These are phyloP conservation scores for Yamadazyma insecticola DNA, from an alignment of 805 yeast genomes.

Conservation along the genomic window DNA sequence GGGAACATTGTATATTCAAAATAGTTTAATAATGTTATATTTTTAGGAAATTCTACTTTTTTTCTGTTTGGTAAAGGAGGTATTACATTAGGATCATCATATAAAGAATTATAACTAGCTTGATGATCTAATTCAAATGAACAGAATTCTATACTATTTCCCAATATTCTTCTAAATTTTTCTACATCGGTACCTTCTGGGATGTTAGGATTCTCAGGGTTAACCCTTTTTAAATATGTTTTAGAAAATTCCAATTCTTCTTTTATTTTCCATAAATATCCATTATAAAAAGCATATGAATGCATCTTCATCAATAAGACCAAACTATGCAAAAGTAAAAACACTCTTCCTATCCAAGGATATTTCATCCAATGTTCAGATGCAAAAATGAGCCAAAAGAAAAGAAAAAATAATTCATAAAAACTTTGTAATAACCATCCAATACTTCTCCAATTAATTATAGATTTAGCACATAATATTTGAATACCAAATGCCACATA, in stretches of 20 bases:
- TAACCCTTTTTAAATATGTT: constrained; percentile 37
- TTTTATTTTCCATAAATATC: constrained; percentile 70
- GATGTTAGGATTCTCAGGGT: constrained; percentile 17
- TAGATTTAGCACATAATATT: constrained; percentile 37
- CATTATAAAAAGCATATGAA: constrained; percentile 88
- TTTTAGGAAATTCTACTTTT: constrained; percentile 59
- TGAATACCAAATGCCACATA: constrained; percentile 65
- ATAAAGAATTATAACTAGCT: constrained; percentile 20
- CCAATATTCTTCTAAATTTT: constrained; percentile 21
- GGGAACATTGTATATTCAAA: constrained; percentile 86
- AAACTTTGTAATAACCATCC: constrained; percentile 63
- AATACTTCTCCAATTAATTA: constrained; percentile 52
- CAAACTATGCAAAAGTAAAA: constrained; percentile 74
- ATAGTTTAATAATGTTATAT: constrained; percentile 60
- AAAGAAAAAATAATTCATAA: constrained; percentile 51
- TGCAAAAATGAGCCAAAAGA: constrained; percentile 53
- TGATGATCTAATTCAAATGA: constrained; percentile 64
- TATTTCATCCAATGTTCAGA: constrained; percentile 42
- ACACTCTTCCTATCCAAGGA: constrained; percentile 91
- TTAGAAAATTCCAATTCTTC: constrained; percentile 52
- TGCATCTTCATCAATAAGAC: constrained; percentile 95
- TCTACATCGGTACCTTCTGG: constrained; percentile 23
- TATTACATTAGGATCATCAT: constrained; percentile 9
- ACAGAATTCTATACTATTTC: constrained; percentile 62
- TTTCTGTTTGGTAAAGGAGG: neutral